Conservation (phyloP, 768 basidiomycete species). For the Nidularia sp. region DNA sequence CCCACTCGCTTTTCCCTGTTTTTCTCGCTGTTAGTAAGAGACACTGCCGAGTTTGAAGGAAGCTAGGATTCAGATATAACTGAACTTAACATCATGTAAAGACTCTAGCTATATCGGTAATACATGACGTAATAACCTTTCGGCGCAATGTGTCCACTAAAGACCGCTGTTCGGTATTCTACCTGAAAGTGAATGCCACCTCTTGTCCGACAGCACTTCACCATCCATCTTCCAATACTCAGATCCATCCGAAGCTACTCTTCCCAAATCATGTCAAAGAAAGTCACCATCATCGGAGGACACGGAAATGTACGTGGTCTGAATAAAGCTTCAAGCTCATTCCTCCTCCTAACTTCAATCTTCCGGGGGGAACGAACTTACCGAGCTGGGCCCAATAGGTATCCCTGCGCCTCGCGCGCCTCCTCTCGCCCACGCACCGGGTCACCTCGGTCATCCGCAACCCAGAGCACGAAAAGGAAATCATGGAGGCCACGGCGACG, state of each 20-base stretch:
- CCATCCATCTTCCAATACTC: not conserved
- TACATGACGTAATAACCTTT: not conserved
- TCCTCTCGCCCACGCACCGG: conserved; percentile 37
- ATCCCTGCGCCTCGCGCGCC: conserved; percentile 44
- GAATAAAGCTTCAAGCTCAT: not conserved
- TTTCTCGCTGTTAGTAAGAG: too few species aligned
- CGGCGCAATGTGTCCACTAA: not conserved
- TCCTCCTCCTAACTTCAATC: not conserved
- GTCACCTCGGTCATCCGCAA: conserved; percentile 58
- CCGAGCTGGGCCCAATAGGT: conserved; percentile 19
- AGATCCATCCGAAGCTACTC: not conserved
- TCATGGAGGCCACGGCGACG: conserved; percentile 33
- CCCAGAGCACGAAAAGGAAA: conserved; percentile 39
- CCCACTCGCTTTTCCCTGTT: too few species aligned
- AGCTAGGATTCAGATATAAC: too few species aligned
- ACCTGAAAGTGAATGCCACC: not conserved
- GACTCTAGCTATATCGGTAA: not conserved
- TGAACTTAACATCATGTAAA: not conserved
- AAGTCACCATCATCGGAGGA: conserved; percentile 48
- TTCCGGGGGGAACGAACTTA: not conserved
- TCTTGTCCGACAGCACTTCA: not conserved
- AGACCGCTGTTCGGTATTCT: not conserved
- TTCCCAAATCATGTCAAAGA: conserved; percentile 18
- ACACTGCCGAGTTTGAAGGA: too few species aligned
- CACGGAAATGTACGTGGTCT: conserved; percentile 40